Evolutionary conservation across 176 grass and related monocot species (phyloP), one percentile per base, ranked within the genome.

Genomic region (Zea luxurians): DNA sequence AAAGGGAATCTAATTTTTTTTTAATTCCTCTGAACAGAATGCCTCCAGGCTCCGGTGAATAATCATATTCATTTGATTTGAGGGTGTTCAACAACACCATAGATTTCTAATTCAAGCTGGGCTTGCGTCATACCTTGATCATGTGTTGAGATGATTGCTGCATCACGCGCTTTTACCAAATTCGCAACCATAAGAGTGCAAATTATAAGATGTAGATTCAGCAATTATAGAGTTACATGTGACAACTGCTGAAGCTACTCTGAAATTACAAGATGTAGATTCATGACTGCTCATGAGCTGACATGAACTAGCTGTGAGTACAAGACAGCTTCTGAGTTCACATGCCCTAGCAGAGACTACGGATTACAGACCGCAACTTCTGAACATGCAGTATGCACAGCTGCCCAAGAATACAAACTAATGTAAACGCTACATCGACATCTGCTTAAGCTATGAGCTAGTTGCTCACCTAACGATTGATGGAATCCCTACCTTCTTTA

Each of bases 381-480:
- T 79, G 70, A 46, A 18, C 73, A 58, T 38, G 55, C 71, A 81
- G 54, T 5, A 64, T 70, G 70, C 9, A 18, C 18, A 63, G 9
- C 41, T 50, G 47, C 35, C 45, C 35, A 53, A 66, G 40, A 6
- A 72, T 77, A 66, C 68, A 18, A 38, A 46, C 58, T 78, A 78
- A 72, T 49, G 60, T 78, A 54, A 64, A 69, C 7, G 46, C 75
- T 74, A 62, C 44, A 37, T 20, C 15, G 67, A 46, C 18, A 18
- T 18, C 13, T 52, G 49, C 80, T 66, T 83, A 37, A 21, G 71
- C 48, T 75, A 74, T 70, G 88, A 90, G 88, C 82, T 83, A 79
- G 75, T 10, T 90, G 68, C 84, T 78, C 79, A 84, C 84, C 50
- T 61, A 77, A 80, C 43, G 10, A 71, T 77, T 20, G 64, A 80